Evolutionary conservation across 805 yeast genomes (phyloP).

Genomic region (Barnettozyma pratensis): DNA sequence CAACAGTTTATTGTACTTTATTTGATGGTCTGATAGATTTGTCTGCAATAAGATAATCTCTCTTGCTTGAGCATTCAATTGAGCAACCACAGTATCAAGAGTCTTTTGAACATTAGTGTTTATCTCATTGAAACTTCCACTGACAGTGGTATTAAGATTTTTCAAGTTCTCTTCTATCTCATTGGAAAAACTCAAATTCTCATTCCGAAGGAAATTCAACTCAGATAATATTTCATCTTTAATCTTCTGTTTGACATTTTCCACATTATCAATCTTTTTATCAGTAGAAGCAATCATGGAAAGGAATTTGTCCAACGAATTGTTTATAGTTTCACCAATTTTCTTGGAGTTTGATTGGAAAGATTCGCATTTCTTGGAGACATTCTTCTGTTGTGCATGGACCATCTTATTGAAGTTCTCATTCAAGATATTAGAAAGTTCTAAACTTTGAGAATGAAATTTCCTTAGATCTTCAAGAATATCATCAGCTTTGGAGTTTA

Average conservation of each 20-base stretch:
- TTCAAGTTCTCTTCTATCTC: constrained; percentile 5
- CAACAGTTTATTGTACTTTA: constrained; percentile 8
- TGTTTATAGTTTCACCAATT: constrained; percentile 6
- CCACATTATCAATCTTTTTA: constrained; percentile 13
- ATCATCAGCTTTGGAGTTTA: constrained; percentile 3
- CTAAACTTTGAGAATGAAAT: constrained; percentile 8
- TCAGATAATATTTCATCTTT: constrained; percentile 15
- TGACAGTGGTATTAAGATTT: constrained; percentile 8
- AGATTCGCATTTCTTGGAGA: constrained; percentile 8
- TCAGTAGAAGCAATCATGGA: neutral
- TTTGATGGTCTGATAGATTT: constrained; percentile 13
- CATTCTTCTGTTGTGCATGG: constrained; percentile 8
- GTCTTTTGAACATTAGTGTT: neutral
- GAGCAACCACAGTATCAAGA: constrained; percentile 12
- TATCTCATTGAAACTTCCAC: neutral
- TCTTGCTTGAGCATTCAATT: constrained; percentile 15
- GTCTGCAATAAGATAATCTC: constrained; percentile 15
- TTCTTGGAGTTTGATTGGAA: constrained; percentile 1
- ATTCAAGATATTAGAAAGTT: constrained; percentile 11
- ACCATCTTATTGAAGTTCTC: constrained; percentile 16
- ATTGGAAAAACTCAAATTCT: constrained; percentile 5
- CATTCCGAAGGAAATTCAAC: constrained; percentile 11
- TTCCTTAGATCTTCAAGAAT: constrained; percentile 7
- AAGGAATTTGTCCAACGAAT: constrained; percentile 5
- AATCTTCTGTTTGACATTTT: constrained; percentile 12